A percentile compares a stretch with the other conserved stretches of the same genome.
Conservation (phyloP, 1,284 basidiomycete genomes). For the Leccinum ponderosum region DNA sequence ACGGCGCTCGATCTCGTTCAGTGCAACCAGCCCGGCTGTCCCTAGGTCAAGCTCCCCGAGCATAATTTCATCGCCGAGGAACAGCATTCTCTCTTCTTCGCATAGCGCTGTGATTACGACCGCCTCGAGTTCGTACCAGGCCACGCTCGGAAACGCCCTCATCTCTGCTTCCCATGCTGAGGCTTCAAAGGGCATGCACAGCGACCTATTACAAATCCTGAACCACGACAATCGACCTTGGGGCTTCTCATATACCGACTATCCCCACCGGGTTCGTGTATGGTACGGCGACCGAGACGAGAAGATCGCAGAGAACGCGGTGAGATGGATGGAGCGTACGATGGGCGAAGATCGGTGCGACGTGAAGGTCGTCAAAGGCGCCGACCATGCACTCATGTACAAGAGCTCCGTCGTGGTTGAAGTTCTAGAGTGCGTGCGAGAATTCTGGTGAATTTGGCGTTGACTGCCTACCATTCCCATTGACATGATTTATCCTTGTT, state of each 20-base stretch:
- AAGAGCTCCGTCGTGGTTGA: conserved; percentile 86
- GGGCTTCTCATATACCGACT: conserved; percentile 81
- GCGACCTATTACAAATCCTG: conserved; percentile 88
- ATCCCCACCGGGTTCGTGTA: conserved; percentile 78
- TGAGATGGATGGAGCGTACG: conserved; percentile 86
- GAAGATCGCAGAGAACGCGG: conserved; percentile 85
- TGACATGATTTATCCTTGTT: conserved; percentile 13
- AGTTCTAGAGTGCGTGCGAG: conserved; percentile 71
- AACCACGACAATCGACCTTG: conserved; percentile 84
- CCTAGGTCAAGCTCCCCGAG: conserved; percentile 44
- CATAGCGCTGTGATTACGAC: conserved; percentile 35
- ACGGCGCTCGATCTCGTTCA: conserved; percentile 69
- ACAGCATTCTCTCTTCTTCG: conserved; percentile 43
- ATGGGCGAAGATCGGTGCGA: conserved; percentile 77
- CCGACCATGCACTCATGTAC: conserved; percentile 93
- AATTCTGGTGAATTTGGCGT: conserved; percentile 52
- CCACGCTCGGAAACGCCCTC: conserved; percentile 79
- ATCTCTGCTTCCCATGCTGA: conserved; percentile 95
- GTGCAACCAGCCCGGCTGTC: conserved; percentile 28
- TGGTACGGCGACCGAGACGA: conserved; percentile 97
- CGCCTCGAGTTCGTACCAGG: conserved; percentile 55
- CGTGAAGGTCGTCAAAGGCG: conserved; percentile 83
- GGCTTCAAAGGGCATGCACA: conserved; percentile 86
- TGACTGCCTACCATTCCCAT: conserved; percentile 1
- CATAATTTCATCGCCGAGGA: conserved; percentile 49